Evolutionary conservation across 106 monocot species (phyloP), one percentile per base, ranked within the genome.

Genomic region (Dendrobium nobile): DNA sequence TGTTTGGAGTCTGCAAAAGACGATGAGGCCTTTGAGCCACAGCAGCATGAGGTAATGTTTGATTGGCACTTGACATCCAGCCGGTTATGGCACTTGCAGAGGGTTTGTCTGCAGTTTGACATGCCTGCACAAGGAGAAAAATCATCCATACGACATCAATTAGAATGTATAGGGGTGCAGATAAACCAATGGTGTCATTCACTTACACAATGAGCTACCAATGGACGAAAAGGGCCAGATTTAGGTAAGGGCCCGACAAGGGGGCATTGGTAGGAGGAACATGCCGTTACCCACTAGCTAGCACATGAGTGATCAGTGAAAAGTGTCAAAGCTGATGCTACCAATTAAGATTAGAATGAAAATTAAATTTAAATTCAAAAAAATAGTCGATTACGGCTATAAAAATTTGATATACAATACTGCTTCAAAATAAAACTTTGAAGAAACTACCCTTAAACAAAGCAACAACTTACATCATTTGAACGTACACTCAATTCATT

Each of bases 311-410:
- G 96, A 84, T 97, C 96, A 77, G 84, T 87, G 72, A 97, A 94
- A 9, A 94, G 96, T 41, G 96, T 97, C 96, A 97, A 80, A 97
- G 90, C 77, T 97, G 96, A 89, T 97, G 96, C 82, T 97, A 3
- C 37, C 37, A 37, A 37, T 37, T 37, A 37, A 37, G 37, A 37
- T 3, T 37, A 37, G 37, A 37, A 87, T 40, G 41, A 0, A 47
- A 75, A 27, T 72, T 65, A 72, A 65, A n/a, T 20, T 55, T 17
- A 55, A 17, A 55, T 55, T 55, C 6, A 55, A 55, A 2, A 2
- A 37, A 37, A 37, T 2, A 37, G 37, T 37, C 37, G 37, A 37
- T 37, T 37, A 37, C 37, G 37, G 3, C 37, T 37, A 37, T 37
- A 37, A 37, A 37, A 37, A 37, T 37, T 2, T 37, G 37, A 37